Conservation (phyloP, 192 early-diverging fungal species). For the Coemansia sp. region DNA sequence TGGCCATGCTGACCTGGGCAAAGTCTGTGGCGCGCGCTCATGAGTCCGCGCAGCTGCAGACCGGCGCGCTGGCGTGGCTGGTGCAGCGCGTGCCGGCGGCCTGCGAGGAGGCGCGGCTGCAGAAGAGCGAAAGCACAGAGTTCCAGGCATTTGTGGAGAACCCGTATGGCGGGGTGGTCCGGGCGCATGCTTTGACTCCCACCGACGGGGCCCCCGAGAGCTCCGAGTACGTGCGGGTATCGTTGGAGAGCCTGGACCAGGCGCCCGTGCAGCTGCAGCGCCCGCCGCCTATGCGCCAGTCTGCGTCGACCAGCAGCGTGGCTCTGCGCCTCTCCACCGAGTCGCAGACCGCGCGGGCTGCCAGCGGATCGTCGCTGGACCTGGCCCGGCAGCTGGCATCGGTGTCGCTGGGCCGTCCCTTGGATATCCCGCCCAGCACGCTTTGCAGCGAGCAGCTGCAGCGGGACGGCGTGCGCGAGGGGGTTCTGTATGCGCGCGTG, state of each 20-base stretch:
- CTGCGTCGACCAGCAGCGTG: slow-evolving; percentile 9
- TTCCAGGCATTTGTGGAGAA: slow-evolving; percentile 48
- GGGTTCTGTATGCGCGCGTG: slow-evolving; percentile 34
- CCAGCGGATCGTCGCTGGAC: slow-evolving; percentile 16
- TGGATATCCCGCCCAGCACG: not conserved
- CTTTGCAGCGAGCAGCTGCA: slow-evolving; percentile 1
- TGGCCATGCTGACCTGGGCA: slow-evolving; percentile 41
- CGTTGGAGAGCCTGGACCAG: slow-evolving; percentile 22
- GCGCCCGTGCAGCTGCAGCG: slow-evolving; percentile 7
- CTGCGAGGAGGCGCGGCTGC: slow-evolving; percentile 33
- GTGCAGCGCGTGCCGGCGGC: slow-evolving; percentile 18
- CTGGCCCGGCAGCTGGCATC: slow-evolving; percentile 13
- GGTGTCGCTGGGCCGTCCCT: slow-evolving; percentile 12
- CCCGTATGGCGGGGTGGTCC: slow-evolving; percentile 34
- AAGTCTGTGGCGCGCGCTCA: slow-evolving; percentile 32
- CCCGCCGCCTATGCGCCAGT: slow-evolving; percentile 18
- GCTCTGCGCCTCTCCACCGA: slow-evolving; percentile 33
- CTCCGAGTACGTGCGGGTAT: slow-evolving; percentile 44
- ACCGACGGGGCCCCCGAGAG: slow-evolving; percentile 13
- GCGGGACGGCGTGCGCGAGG: slow-evolving; percentile 39
- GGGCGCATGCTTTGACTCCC: slow-evolving; percentile 33
- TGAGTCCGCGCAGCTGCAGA: slow-evolving; percentile 5
- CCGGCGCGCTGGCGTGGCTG: slow-evolving; percentile 19
- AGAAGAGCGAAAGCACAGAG: slow-evolving; percentile 40
- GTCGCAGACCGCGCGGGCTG: slow-evolving; percentile 12